Evolutionary conservation across 306 rosid genomes (phyloP), one percentile per base, ranked within the genome.

Genomic region (Hippophae gyantsensis): DNA sequence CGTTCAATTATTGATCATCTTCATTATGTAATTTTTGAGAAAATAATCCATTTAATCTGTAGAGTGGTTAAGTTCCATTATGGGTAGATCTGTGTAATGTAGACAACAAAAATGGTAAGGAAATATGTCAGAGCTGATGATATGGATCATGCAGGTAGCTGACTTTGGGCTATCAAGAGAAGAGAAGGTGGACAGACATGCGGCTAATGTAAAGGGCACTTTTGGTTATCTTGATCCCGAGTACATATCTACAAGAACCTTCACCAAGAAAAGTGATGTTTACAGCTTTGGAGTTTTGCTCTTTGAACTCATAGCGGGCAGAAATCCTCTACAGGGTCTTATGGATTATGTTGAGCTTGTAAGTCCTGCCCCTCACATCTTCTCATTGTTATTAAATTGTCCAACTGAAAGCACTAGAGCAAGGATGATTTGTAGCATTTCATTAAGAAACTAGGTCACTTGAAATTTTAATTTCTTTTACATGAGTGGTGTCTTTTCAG

Each of bases 121-220:
- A 26, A 68, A 38, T 42, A 52, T 46, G 53, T 66, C 41, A 56
- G 14, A 57, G 13, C 57, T 66, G 62, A 54, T 64, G 59, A 56
- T 62, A 59, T 64, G 72, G 57, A 58, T 74, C 72, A 54, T 69
- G 63, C 80, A 93, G 99, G 99, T 93, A 11, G 94, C 99, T 26
- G 99, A 93, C 74, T 88, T 93, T 67, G 99, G 99, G 65, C 95
- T 93, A 56, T 93, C 99, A 23, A 79, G 99, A 79, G 99, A 86
- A 70, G 99, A 93, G 76, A 84, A 78, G 90, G 94, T 84, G 64
- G 94, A 86, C 57, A 82, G 64, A 66, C 93, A 88, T 32, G 99
- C 84, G 5, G 95, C 87, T 46, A 71, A 81, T 54, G 65, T 93
- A 23, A 78, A 89, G 42, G 99, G 99, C 8, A 93, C 97, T 62